Evolutionary conservation across 345 rosid genomes (phyloP), one percentile per base, ranked within the genome.

Genomic region (Linum usitatissimum): DNA sequence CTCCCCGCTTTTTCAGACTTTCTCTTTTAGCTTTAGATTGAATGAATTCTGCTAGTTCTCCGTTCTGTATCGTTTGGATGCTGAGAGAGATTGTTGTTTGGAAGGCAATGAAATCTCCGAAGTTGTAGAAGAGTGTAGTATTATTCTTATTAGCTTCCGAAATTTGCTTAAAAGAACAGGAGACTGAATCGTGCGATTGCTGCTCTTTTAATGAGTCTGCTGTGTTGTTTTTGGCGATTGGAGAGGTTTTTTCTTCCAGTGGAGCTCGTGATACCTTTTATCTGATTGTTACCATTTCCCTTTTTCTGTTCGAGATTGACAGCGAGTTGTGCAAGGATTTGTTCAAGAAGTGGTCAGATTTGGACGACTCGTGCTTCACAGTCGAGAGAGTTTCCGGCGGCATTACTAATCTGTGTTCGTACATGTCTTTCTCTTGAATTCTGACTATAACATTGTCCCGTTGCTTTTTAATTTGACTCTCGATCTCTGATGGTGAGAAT

Each of bases 331-430:
- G 90, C 72, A 93, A 87, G 80, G 96, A 90, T 79, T 77, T 93
- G 78, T 90, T 90, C 77, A 70, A 70, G 73, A 73, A 79, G 65
- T 93, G 99, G 99, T 72, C 86, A 31, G 73, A 76, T 12, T 64
- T 84, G 66, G 87, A 86, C 6, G 78, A 83, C 73, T 86, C 87
- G 60, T 63, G 79, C 53, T 93, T 93, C 73, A 71, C 77, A 2
- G 88, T 87, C 0, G 79, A 84, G 72, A 87, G 83, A 8, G 86
- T 93, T 18, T 81, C 99, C 17, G 97, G 99, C 17, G 99, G 99
- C 76, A 90, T 93, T 75, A 93, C 96, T 5, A 93, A 93, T 78
- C 79, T 93, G 13, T 73, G 99, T 93, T 64, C 83, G 96, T 74
- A 18, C 48, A 65, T 58, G 9, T 9, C 28, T 10, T 3, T 7